Percentiles rank a stretch among this genome's conserved stretches.
phyloP scores from a whole-genome alignment of 208 protist species.

The Endotrypanum monterogeii region DNA sequence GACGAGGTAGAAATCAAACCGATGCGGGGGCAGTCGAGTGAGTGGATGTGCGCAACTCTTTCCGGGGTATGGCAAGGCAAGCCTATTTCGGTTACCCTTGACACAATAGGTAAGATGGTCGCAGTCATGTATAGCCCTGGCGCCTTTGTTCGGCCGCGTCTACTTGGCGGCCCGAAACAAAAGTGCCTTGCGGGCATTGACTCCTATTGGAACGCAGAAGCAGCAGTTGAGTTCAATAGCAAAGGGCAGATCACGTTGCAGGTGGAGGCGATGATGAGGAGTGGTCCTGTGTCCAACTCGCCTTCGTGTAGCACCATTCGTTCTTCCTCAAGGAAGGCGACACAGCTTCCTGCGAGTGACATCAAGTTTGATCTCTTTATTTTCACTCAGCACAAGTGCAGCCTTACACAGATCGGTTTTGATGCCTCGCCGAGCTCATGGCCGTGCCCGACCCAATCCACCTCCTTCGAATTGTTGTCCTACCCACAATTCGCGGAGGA shows the following conservation, averaged over 20 bases:
- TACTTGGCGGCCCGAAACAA: constrained; percentile 48
- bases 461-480: constrained; percentile 57
- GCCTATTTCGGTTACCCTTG: constrained; percentile 49
- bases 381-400: constrained; percentile 75
- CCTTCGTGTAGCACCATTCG: background rate
- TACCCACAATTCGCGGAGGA: constrained; percentile 71
- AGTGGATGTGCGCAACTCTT: constrained; percentile 75
- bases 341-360: constrained; percentile 62
- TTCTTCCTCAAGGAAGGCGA: background rate
- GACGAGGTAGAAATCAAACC: constrained; percentile 73
- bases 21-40: constrained; percentile 37
- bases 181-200: constrained; percentile 79
- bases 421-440: constrained; percentile 68
- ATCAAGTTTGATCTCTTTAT: constrained; percentile 81
- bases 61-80: constrained; percentile 61
- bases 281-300: constrained; percentile 17
- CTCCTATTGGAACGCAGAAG: constrained; percentile 87
- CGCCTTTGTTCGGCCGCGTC: constrained; percentile 65
- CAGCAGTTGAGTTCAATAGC: constrained; percentile 68
- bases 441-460: constrained; percentile 70
- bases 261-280: constrained; percentile 82
- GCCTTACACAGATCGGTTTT: constrained; percentile 64
- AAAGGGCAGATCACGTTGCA: constrained; percentile 55
- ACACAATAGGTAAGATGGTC: constrained; percentile 60
- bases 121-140: constrained; percentile 71